Base-by-base conservation (phyloP, 2,329 filamentous ascomycete species). In the Hymenoscyphus fructigenus region DNA sequence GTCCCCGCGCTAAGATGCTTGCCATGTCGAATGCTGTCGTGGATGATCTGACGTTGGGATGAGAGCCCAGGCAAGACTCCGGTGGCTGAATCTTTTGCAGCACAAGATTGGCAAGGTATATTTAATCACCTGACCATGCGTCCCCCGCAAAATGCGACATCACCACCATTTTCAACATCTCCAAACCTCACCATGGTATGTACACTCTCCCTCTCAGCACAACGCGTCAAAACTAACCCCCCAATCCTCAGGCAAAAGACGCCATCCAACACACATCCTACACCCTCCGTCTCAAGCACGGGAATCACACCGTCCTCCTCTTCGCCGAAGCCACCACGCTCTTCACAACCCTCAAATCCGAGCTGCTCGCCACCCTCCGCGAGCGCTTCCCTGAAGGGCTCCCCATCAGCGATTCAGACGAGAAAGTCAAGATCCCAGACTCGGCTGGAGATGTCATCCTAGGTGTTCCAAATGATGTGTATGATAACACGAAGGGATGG, bases 281-380 rank as follows among this genome's bases (percentile, higher is more conserved):
- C 71, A 91, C 89, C 10, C 79, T 93, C 63, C 84, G 88, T 66
- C 87, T 93, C 79, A 92, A 92, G 76, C 84, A 90, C 75, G 87
- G 89, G 73, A 85, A 86, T 65, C 85, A 88, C 71, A 93, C 89
- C 3, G 81, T 92, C 68, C 85, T 91, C 71, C 81, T 93, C 65
- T 88, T 90, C 67, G 82, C 89, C 57, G 83, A 86, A 47, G 79
- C 86, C 5, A 78, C 83, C 15, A 82, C 83, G 47, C 77, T 86
- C 12, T 85, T 92, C 72, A 77, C 80, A 17, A 76, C 80, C 1
- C 79, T 91, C 65, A 86, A 86, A 64, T 71, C 80, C 20, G 82
- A 86, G 23, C 83, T 93, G 1, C 77, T 91, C 20, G 76, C 79
- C 0, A 78, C 86, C 12, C 78, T 93, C 5, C 79, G 74, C 32